A percentile compares a stretch with the other conserved stretches of the same genome.
phyloP scores from a whole-genome alignment of 495 filamentous ascomycete species.

The Tuber aestivum region DNA sequence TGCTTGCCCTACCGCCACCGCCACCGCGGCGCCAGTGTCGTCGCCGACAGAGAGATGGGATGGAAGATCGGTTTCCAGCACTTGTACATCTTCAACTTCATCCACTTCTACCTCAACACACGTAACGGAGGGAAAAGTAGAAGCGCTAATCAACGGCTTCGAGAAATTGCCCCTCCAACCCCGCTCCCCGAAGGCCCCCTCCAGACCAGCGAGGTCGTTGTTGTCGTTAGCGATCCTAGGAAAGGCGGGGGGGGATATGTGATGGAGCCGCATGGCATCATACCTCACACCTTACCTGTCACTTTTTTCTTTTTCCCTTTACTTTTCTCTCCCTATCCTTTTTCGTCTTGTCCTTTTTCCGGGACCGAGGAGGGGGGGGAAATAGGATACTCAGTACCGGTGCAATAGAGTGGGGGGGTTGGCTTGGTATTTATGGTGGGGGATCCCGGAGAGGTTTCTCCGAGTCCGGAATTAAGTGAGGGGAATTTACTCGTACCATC shows the following conservation, averaged over 20 bases:
- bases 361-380: not conserved
- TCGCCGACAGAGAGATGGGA: not conserved
- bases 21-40: not conserved
- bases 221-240: not conserved
- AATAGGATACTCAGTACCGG: too few relatives aligned
- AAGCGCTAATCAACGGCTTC: not conserved
- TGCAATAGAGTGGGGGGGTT: not conserved
- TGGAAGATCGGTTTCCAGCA: not conserved
- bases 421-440: not conserved
- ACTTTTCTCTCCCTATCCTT: not conserved
- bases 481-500: not conserved
- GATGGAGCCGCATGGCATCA: conserved; percentile 2
- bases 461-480: not conserved
- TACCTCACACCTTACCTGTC: not conserved
- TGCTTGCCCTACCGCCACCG: not conserved
- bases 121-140: not conserved
- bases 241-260: not conserved
- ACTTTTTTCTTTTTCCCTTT: not conserved
- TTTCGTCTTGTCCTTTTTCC: not conserved
- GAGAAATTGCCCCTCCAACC: conserved; percentile 3
- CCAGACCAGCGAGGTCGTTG: not conserved
- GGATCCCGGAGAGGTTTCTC: not conserved
- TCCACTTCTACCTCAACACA: not conserved
- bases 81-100: not conserved
- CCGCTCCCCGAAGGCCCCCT: not conserved